Evolutionary conservation across 768 basidiomycete species (phyloP).

Genomic region (Hericium alpestre): DNA sequence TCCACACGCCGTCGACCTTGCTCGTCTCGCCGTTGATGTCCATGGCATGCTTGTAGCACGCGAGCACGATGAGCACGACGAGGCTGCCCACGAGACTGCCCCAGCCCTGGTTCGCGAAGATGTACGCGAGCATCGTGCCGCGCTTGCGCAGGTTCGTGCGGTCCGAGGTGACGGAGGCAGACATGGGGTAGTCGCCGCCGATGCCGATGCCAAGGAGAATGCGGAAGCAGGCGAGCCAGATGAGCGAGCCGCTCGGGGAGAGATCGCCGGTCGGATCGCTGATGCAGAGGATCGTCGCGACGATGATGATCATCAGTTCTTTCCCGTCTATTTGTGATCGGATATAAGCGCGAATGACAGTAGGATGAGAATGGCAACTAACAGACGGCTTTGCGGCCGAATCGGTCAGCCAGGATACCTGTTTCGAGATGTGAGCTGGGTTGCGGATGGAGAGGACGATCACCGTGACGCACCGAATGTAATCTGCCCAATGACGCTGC

Average conservation of each 20-base stretch:
- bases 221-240: conserved; percentile 58
- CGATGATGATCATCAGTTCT: conserved; percentile 71
- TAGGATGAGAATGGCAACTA: conserved; percentile 4
- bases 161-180: conserved; percentile 57
- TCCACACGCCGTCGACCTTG: conserved; percentile 71
- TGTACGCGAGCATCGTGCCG: conserved; percentile 66
- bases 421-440: background rate
- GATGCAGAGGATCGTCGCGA: conserved; percentile 63
- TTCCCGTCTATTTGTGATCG: conserved; percentile 44
- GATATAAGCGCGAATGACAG: background rate
- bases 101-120: conserved; percentile 74
- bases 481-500: conserved; percentile 62
- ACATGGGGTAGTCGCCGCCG: conserved; percentile 76
- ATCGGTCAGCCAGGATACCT: conserved; percentile 56
- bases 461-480: conserved; percentile 32
- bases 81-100: conserved; percentile 57
- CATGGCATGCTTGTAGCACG: conserved; percentile 54
- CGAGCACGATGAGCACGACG: conserved; percentile 52
- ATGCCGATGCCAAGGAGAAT: conserved; percentile 71
- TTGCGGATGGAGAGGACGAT: background rate
- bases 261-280: conserved; percentile 52
- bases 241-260: conserved; percentile 38
- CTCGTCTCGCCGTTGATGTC: conserved; percentile 43
- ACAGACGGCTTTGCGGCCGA: conserved; percentile 66
- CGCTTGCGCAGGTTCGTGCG: conserved; percentile 53